These are phyloP conservation scores for Darksidea phi DNA, from an alignment of 495 filamentous ascomycete species.

Conservation along the genomic window DNA sequence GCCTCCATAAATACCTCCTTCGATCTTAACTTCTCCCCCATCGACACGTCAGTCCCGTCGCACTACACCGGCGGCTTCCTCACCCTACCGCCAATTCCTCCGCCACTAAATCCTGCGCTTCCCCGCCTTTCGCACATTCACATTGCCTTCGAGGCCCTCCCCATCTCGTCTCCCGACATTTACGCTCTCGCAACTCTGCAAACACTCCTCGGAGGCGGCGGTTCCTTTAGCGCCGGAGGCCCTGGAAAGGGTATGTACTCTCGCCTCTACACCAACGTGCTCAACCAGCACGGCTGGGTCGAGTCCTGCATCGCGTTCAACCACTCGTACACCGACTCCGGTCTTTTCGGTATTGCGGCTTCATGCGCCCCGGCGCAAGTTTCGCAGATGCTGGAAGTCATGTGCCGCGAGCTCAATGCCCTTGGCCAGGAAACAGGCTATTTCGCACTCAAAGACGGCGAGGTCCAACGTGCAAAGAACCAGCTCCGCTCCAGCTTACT, in stretches of 20 bases:
- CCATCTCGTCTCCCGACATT: conserved; percentile 85
- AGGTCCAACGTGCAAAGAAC: conserved; percentile 97
- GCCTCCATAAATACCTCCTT: conserved; percentile 52
- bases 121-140: conserved; percentile 87
- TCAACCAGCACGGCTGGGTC: conserved; percentile 96
- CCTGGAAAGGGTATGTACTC: conserved; percentile 99
- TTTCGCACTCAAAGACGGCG: conserved; percentile 59
- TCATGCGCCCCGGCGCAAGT: conserved; percentile 76
- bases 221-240: conserved; percentile 95
- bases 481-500: conserved; percentile 85
- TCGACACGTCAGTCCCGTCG: conserved; percentile 64
- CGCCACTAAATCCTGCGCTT: conserved; percentile 72
- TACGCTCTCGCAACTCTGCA: conserved; percentile 96
- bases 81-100: conserved; percentile 74
- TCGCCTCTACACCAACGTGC: conserved; percentile 91
- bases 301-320: conserved; percentile 95
- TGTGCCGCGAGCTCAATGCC: conserved; percentile 83
- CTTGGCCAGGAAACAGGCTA: conserved; percentile 61
- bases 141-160: conserved; percentile 91
- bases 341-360: conserved; percentile 89
- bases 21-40: conserved; percentile 47
- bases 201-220: conserved; percentile 91
- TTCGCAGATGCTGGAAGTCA: conserved; percentile 80
- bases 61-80: conserved; percentile 95
- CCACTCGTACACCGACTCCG: conserved; percentile 92